Conservation (phyloP, 2,329 filamentous ascomycete species). For the Verticillium longisporum region DNA sequence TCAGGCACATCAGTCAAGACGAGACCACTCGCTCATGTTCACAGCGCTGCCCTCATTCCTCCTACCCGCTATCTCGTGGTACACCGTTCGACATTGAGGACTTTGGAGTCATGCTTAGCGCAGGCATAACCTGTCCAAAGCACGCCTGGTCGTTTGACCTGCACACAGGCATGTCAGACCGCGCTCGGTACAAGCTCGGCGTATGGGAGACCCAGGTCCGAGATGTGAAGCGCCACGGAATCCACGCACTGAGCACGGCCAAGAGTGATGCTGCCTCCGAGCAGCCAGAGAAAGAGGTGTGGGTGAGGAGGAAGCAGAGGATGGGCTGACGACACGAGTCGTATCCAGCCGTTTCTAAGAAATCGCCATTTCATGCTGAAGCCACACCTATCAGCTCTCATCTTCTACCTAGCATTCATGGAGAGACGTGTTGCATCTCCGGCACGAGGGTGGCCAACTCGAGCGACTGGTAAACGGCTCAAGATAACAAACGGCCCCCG, state of each 20-base stretch:
- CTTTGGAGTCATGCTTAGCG: slow-evolving; percentile 57
- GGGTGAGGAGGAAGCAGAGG: slow-evolving; percentile 35
- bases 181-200: slow-evolving; percentile 53
- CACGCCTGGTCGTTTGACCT: slow-evolving; percentile 68
- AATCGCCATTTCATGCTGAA: no score
- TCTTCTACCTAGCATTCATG: no score
- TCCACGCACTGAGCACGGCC: no score
- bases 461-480: neutral
- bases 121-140: slow-evolving; percentile 60
- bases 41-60: slow-evolving; percentile 61
- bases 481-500: neutral
- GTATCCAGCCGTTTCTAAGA: neutral
- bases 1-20: no score
- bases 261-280: neutral
- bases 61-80: slow-evolving; percentile 58
- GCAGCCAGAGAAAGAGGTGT: slow-evolving; percentile 25
- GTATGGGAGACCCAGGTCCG: slow-evolving; percentile 59
- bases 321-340: slow-evolving; percentile 19
- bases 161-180: slow-evolving; percentile 54
- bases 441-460: no score
- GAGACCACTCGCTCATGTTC: neutral
- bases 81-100: slow-evolving; percentile 66
- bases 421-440: no score
- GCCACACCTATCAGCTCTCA: no score
- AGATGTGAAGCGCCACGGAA: neutral